Conservation (phyloP, 805 yeast species). For the Sungouiozyma intestinalis region DNA sequence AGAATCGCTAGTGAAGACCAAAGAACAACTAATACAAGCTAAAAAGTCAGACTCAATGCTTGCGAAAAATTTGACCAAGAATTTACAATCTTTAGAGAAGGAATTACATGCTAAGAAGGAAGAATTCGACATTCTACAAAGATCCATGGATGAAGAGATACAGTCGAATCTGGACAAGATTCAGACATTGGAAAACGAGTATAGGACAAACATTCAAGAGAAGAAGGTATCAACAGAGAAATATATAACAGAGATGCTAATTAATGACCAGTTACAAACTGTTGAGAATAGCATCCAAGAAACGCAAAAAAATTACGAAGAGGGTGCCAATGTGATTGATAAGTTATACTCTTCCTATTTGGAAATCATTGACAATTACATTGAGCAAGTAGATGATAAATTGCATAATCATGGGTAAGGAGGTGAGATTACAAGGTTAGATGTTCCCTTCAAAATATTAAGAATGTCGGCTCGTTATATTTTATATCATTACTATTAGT, state of each 20-base stretch:
- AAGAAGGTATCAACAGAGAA: constrained; percentile 40
- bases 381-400: constrained; percentile 15
- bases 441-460: no score
- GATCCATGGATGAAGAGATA: constrained; percentile 35
- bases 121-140: constrained; percentile 38
- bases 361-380: constrained; percentile 43
- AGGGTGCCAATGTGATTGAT: constrained; percentile 43
- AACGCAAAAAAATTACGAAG: constrained; percentile 36
- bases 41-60: constrained; percentile 29
- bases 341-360: constrained; percentile 45
- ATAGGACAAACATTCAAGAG: constrained; percentile 38
- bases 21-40: constrained; percentile 36
- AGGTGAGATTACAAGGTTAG: no score
- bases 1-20: constrained; percentile 39
- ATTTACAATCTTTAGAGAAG: constrained; percentile 29
- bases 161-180: constrained; percentile 37
- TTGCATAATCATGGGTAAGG: not conserved
- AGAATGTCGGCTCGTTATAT: no score
- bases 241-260: constrained; percentile 31
- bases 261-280: constrained; percentile 33
- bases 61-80: constrained; percentile 33
- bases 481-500: no score
- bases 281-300: constrained; percentile 24
- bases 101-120: constrained; percentile 43
- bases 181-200: constrained; percentile 35